Evolutionary conservation across 1,284 basidiomycete genomes (phyloP).

Genomic region (Prillingera fragicola): DNA sequence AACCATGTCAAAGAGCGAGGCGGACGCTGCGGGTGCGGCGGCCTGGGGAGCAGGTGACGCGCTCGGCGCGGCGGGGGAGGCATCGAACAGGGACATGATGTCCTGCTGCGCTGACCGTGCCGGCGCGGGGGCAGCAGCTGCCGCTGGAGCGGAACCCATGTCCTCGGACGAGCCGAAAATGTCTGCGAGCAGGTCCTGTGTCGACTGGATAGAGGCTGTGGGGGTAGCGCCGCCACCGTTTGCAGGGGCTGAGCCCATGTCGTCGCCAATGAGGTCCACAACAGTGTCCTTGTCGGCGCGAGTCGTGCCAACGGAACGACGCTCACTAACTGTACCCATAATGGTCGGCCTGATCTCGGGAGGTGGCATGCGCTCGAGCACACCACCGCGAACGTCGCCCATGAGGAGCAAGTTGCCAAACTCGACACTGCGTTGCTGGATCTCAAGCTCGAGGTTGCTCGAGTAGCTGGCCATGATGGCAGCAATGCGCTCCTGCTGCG

Average conservation of each 20-base stretch:
- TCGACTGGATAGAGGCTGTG: slow-evolving; percentile 57
- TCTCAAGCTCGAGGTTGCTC: slow-evolving; percentile 82
- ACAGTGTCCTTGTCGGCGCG: slow-evolving; percentile 65
- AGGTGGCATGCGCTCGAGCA: slow-evolving; percentile 95
- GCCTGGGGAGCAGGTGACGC: slow-evolving; percentile 12
- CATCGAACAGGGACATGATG: slow-evolving; percentile 83
- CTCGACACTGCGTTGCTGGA: slow-evolving; percentile 94
- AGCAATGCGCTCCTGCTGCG: slow-evolving; percentile 71
- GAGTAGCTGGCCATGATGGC: slow-evolving; percentile 71
- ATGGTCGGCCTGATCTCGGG: slow-evolving; percentile 93
- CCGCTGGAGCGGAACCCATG: slow-evolving; percentile 27
- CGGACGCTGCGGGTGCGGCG: slow-evolving; percentile 16
- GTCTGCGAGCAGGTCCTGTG: slow-evolving; percentile 84
- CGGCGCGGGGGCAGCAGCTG: slow-evolving; percentile 44
- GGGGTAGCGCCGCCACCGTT: slow-evolving; percentile 20
- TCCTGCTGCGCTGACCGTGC: slow-evolving; percentile 68
- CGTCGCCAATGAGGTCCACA: slow-evolving; percentile 71
- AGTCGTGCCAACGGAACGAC: slow-evolving; percentile 86
- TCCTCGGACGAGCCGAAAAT: slow-evolving; percentile 67
- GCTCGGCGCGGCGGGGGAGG: slow-evolving; percentile 34
- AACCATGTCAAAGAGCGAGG: slow-evolving; percentile 40
- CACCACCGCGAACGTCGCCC: slow-evolving; percentile 74
- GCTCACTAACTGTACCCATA: slow-evolving; percentile 83
- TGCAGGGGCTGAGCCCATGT: slow-evolving; percentile 51
- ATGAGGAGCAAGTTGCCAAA: slow-evolving; percentile 74